Evolutionary conservation across 2,329 filamentous ascomycete genomes (phyloP).

Genomic region (Exophiala viscosa): DNA sequence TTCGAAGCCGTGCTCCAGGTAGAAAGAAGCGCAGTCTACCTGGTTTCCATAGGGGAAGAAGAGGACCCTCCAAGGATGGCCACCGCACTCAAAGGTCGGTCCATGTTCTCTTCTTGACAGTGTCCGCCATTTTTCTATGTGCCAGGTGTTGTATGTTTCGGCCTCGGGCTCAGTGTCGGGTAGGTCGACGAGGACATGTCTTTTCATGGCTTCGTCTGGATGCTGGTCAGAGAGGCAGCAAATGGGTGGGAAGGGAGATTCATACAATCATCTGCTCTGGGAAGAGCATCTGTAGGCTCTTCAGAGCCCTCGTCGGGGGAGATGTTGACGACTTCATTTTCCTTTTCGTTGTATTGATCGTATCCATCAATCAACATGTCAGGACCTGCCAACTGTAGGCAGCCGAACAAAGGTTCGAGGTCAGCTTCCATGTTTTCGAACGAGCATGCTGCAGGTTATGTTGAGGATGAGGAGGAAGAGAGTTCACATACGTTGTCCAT

Average conservation of each 20-base stretch:
- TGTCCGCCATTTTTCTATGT: slow-evolving; percentile 75
- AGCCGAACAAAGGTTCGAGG: slow-evolving; percentile 26
- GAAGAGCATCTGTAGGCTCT: slow-evolving; percentile 51
- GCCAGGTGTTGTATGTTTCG: slow-evolving; percentile 78
- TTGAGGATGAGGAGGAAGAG: slow-evolving; percentile 15
- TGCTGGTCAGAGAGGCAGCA: slow-evolving; percentile 5
- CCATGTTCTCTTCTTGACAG: slow-evolving; percentile 79
- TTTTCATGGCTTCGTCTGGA: slow-evolving; percentile 78
- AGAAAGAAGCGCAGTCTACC: slow-evolving; percentile 88
- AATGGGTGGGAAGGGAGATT: slow-evolving; percentile 17
- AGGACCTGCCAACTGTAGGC: slow-evolving; percentile 51
- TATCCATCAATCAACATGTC: slow-evolving; percentile 61
- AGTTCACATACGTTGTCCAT: slow-evolving; percentile 44
- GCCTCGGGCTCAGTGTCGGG: slow-evolving; percentile 77
- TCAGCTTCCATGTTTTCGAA: slow-evolving; percentile 28
- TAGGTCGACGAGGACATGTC: slow-evolving; percentile 69
- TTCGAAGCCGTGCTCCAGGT: slow-evolving; percentile 85
- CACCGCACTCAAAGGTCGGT: slow-evolving; percentile 79
- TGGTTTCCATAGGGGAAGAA: slow-evolving; percentile 96
- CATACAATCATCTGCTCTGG: slow-evolving; percentile 57
- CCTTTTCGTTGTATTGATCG: slow-evolving; percentile 58
- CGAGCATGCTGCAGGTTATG: slow-evolving; percentile 1
- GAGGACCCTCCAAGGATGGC: slow-evolving; percentile 88
- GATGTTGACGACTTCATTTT: slow-evolving; percentile 60
- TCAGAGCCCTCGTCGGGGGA: slow-evolving; percentile 58